Percentiles rank a stretch among this genome's conserved stretches.
Evolutionary conservation across 208 protist genomes (phyloP).

Genomic region (Crithidia thermophila): DNA sequence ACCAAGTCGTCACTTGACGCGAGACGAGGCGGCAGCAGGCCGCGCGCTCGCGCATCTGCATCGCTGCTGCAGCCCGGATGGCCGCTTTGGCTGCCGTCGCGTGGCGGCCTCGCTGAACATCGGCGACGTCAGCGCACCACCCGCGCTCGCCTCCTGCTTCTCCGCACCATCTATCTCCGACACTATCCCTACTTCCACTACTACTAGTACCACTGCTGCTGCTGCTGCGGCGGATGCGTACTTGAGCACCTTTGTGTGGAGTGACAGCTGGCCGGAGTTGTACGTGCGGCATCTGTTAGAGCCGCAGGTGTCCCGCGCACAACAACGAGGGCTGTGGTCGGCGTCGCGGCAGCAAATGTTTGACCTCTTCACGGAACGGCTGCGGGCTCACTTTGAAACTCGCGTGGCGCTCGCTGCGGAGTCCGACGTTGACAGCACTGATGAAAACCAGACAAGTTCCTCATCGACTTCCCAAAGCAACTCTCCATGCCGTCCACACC

Average conservation of each 20-base stretch:
- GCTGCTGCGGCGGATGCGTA: constrained; percentile 4
- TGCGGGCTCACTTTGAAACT: constrained; percentile 18
- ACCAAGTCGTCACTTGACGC: not conserved
- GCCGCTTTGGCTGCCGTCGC: constrained; percentile 21
- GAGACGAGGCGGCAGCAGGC: constrained; percentile 16
- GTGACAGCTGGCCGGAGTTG: constrained; percentile 21
- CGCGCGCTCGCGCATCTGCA: constrained; percentile 23
- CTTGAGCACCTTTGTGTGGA: constrained; percentile 26
- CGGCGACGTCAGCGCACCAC: constrained; percentile 6
- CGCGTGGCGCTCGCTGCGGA: not conserved
- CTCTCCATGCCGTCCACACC: no score
- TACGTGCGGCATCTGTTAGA: constrained; percentile 17
- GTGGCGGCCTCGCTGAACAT: constrained; percentile 14
- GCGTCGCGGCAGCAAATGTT: constrained; percentile 10
- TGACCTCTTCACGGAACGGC: constrained; percentile 20
- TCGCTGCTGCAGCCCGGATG: constrained; percentile 16
- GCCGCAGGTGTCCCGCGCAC: constrained; percentile 20
- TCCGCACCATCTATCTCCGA: no score
- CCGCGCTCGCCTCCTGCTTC: not conserved
- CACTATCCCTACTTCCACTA: no score
- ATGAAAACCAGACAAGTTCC: not conserved
- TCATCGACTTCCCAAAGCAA: not conserved
- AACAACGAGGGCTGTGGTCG: constrained; percentile 21
- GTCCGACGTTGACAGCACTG: not conserved
- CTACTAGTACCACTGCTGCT: not conserved